These are phyloP conservation scores for Zymoseptoria pseudotritici DNA, from an alignment of 2,329 filamentous ascomycete species.

Conservation along the genomic window DNA sequence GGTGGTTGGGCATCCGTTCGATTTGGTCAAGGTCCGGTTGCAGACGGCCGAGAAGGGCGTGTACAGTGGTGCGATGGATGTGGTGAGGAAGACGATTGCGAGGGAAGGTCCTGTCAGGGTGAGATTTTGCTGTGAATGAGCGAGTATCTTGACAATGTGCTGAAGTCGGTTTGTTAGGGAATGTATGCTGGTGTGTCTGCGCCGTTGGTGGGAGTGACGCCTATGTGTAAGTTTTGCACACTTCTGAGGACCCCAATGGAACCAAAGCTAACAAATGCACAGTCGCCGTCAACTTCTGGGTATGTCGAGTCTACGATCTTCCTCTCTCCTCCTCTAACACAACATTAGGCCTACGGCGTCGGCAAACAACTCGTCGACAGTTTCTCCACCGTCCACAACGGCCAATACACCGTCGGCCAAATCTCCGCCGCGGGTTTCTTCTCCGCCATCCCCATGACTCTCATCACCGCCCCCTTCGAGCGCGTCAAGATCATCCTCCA, in stretches of 20 bases:
- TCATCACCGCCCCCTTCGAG: conserved; percentile 98
- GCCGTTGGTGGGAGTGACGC: conserved; percentile 88
- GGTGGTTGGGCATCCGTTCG: conserved; percentile 88
- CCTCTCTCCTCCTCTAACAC: conserved; percentile 22
- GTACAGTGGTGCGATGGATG: conserved; percentile 84
- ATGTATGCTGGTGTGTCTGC: conserved; percentile 96
- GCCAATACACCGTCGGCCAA: conserved; percentile 73
- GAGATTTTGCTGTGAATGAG: conserved; percentile 5
- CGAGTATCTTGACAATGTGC: not conserved
- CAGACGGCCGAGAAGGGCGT: conserved; percentile 94
- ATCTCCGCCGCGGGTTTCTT: conserved; percentile 92
- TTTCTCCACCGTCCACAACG: conserved; percentile 58
- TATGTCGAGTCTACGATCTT: conserved; percentile 23
- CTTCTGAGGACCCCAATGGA: not conserved
- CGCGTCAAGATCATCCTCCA: conserved; percentile 97
- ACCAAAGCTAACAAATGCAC: conserved; percentile 13
- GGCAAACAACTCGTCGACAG: conserved; percentile 79
- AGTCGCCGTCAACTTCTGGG: conserved; percentile 63
- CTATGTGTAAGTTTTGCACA: conserved; percentile 78
- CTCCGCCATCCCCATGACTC: conserved; percentile 92
- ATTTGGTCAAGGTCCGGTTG: conserved; percentile 93
- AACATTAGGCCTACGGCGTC: conserved; percentile 74
- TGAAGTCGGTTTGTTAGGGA: conserved; percentile 45
- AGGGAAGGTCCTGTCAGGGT: conserved; percentile 67
- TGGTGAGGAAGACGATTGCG: conserved; percentile 80